Evolutionary conservation across 1,139 yeast species (phyloP), one percentile per base, ranked within the genome.

Genomic region (Yamadazyma trypodendri): DNA sequence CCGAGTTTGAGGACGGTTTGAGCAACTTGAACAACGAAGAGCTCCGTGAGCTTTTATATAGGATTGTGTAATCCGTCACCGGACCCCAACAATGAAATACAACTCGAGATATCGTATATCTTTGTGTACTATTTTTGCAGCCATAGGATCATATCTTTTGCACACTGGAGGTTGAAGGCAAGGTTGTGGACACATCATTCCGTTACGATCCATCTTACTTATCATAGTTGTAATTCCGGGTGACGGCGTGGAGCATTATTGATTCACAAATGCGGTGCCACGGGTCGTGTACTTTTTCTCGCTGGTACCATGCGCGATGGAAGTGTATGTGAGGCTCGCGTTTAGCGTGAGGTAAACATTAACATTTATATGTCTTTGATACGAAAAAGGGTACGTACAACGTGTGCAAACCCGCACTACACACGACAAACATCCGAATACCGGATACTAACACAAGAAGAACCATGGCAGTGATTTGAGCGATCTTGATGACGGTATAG

Each of bases 341-440:
- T n/a, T n/a, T n/a, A n/a, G n/a, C n/a, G n/a, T 18, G 21, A 18
- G 21, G 13, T 23, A 9, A 23, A 25, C 28, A 10, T 14, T 9
- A 18, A 7, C 14, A 17, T 28, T 24, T 14, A 65, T n/a, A n/a
- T 68, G 73, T 65, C 73, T 13, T 54, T 68, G 37, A 54, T 60
- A 28, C 54, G 72, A 37, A 68, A 68, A 46, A 54, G 73, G 51
- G 74, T 68, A 65, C 22, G 73, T 65, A 35, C 14, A 9, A 4
- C 12, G 10, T 6, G 12, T 6, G 13, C 13, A 13, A 16, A 10
- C 23, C 15, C 15, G 24, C 25, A 9, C 12, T 11, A 30, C 41
- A 31, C 18, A 13, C 23, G 20, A 11, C 20, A 30, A 15, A 8
- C 12, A n/a, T 23, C 6, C 12, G 24, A 10, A n/a, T 14, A 9